Evolutionary conservation across 2,329 filamentous ascomycete species (phyloP).

Genomic region (Fusarium sp.): DNA sequence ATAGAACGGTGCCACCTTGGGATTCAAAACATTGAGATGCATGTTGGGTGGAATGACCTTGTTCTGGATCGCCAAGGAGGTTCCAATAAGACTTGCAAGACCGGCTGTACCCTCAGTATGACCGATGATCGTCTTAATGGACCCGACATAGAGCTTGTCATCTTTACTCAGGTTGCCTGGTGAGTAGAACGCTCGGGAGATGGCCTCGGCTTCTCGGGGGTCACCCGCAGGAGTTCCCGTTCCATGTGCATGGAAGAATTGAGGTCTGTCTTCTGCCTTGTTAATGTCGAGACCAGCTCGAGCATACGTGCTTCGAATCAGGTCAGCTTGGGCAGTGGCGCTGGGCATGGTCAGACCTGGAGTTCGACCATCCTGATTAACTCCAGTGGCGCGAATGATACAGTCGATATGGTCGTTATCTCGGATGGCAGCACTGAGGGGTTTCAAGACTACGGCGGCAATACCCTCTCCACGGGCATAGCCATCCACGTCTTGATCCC

Average conservation of each 20-base stretch:
- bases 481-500: background rate
- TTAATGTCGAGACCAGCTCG: background rate
- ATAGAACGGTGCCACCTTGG: background rate
- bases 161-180: background rate
- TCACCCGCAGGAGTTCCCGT: conserved; percentile 30
- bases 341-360: conserved; percentile 3
- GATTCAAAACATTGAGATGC: background rate
- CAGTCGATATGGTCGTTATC: background rate
- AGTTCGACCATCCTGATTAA: background rate
- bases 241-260: conserved; percentile 25
- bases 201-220: conserved; percentile 23
- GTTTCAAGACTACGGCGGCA: background rate
- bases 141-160: background rate
- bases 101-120: conserved; percentile 23
- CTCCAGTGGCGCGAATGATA: background rate
- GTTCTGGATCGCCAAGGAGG: background rate
- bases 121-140: conserved; percentile 24
- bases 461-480: background rate
- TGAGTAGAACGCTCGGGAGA: conserved; percentile 1
- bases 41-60: background rate
- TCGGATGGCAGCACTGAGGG: background rate
- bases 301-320: background rate
- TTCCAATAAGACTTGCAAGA: background rate
- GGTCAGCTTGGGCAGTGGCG: background rate
- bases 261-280: background rate